Base-by-base conservation (phyloP, 2,329 filamentous ascomycete genomes). In the Ilyonectria destructans region DNA sequence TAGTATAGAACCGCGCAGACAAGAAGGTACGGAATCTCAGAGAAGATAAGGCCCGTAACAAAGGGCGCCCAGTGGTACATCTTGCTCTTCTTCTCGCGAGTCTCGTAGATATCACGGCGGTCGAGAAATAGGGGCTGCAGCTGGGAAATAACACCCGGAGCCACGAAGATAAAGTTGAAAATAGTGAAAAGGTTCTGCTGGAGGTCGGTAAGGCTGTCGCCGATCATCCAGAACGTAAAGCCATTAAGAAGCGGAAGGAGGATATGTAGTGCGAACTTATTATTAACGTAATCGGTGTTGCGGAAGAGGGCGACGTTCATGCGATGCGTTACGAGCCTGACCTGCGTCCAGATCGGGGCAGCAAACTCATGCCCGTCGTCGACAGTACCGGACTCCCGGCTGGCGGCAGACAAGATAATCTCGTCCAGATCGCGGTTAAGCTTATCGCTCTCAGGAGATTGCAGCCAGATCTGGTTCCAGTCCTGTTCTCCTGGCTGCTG, bases 401-500 rank as follows among this genome's bases (percentile, higher is more conserved):
- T 68, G 0, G 85, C 84, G 0, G 91, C 88, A 4, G 88, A 86
- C 2, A 83, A 76, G 68, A 90, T 88, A 69, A 94, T 87, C 2
- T 80, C 81, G 48, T 92, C 87, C 6, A 95, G 92, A 71, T 94
- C 90, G 10, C 85, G 78, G 15, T 88, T 81, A 45, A 92, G 81
- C 3, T 82, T 79, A 0, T 83, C 81, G 70, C 90, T 86, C 74
- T 93, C 86, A 1, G 88, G 83, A 0, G 89, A 94, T 19, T 85
- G 85, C n/a, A 86, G 82, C 92, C 92, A 94, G 70, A 93, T 87
- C 37, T 92, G 84, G 75, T 90, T 91, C 91, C 90, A 93, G 76
- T 93, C 87, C 46, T 70, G 83, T 73, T 73, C 80, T 60, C 80
- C 82, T 0, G 84, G 85, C 1, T 86, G 75, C 37, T 80, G 77